A percentile compares a stretch with the other conserved stretches of the same genome.
These are phyloP conservation scores for Linderina pennispora DNA, from an alignment of 192 early-diverging fungal species.

Conservation along the genomic window DNA sequence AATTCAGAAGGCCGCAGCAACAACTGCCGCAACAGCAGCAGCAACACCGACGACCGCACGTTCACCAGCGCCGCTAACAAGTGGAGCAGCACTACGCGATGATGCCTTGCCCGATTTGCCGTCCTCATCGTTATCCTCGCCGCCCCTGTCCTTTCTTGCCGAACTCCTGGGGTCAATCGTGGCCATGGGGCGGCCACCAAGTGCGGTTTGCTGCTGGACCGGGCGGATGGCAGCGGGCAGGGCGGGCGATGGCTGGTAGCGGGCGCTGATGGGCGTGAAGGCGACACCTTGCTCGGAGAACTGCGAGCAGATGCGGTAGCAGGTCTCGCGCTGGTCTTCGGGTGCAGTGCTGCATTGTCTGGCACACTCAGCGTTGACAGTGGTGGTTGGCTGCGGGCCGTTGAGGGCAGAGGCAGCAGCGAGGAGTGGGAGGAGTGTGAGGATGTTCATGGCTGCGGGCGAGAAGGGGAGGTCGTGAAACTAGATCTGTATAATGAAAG, in stretches of 20 bases:
- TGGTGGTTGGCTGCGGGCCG: background rate
- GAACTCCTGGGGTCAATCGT: background rate
- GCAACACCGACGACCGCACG: too few relatives aligned
- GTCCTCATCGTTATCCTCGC: background rate
- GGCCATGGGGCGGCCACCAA: too few relatives aligned
- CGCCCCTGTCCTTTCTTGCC: background rate
- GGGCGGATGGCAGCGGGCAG: too few relatives aligned
- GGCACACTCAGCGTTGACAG: conserved; percentile 9
- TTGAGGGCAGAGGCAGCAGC: background rate
- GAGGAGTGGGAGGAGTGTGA: background rate
- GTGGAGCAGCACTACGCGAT: too few relatives aligned
- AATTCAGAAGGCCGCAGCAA: too few relatives aligned
- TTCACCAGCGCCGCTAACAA: too few relatives aligned
- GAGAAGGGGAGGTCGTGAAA: background rate
- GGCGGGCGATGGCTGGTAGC: too few relatives aligned
- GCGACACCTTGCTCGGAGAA: conserved; percentile 24
- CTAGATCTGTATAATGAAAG: too few relatives aligned
- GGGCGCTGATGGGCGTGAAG: conserved; percentile 2
- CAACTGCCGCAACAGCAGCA: too few relatives aligned
- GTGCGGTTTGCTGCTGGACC: too few relatives aligned
- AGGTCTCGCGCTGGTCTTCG: conserved; percentile 20
- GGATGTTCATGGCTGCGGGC: background rate
- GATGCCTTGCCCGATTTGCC: background rate
- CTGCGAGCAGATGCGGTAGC: conserved; percentile 23
- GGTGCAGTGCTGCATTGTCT: conserved; percentile 24